Base-by-base conservation (phyloP, 2,329 filamentous ascomycete species). In the Fusarium metavorans region DNA sequence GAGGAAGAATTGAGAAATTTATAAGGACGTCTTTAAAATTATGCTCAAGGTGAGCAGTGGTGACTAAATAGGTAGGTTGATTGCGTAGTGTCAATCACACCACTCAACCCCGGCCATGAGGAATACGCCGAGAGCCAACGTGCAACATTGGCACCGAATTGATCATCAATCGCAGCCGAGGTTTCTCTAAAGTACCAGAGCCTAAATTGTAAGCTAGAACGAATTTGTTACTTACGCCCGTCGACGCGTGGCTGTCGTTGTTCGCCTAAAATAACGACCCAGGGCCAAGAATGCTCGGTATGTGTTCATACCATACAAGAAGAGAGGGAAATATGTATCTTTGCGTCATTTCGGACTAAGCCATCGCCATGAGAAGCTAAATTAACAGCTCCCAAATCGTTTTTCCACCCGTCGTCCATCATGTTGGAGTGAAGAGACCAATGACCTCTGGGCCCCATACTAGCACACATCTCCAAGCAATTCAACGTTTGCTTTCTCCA, bases 21-120 rank as follows among this genome's bases (percentile, higher is more conserved):
- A 9, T 30, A 9, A 11, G 20, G 20, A n/a, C 16, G 23, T 20
- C 5, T 20, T 32, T 52, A 10, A 30, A 52, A 52, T 23, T n/a
- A 18, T 5, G 35, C 9, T 27, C 9, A 25, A 57, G 56, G 34
- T 27, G 30, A 35, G 13, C 5, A 13, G 56, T n/a, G 35, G 23
- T 58, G 34, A 37, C 34, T 58, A 58, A 39, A 58, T 58, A 58
- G 35, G 35, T 37, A 66, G 45, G 45, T 20, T 20, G 34, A 25
- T 57, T 37, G 63, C 18, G 62, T 58, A 58, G 16, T 27, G 27
- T 25, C 35, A 39, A 58, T 64, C 34, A 64, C 62, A 64, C 50
- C 62, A 64, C 50, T 58, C 27, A 20, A 64, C 50, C 62, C 62
- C 27, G 35, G 62, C 6, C 37, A 64, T 64, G 62, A 64, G 62